Evolutionary conservation across 306 rosid genomes (phyloP), one percentile per base, ranked within the genome.

Genomic region (Elaeagnus macrophylla): DNA sequence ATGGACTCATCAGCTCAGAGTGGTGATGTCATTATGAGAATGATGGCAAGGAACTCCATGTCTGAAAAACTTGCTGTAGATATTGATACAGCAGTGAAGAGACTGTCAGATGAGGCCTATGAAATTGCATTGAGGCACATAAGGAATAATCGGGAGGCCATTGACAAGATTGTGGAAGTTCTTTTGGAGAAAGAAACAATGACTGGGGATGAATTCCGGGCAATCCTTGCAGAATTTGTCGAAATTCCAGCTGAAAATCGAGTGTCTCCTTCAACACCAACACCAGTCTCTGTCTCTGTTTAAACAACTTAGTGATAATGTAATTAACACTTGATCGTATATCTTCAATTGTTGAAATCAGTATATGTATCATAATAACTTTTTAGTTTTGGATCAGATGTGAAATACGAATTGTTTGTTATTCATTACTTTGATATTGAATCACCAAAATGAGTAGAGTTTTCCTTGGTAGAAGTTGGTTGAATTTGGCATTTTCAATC

Each of bases 11-110:
- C 75, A 12, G 66, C 37, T 4, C 83, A 76, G 52, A 86, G 75
- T 62, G 52, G 81, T 65, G 90, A 86, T 58, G 66, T 86, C 7
- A 87, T 82, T 52, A 36, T 86, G 13, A 82, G 95, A 43, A 75
- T 86, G 95, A 14, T 86, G 49, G 90, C 91, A 1, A 78, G 95
- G 53, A 82, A 80, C 73, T 73, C 73, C 35, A 75, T 77, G 91
- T 86, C 95, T 0, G 88, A 86, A 50, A 86, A 82, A 49, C 79
- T 82, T 32, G 88, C 95, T 7, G 79, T 77, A 66, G 85, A 86
- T 19, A 80, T 86, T 44, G 91, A 86, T 65, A 15, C 57, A 12
- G 71, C 83, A 1, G 81, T 86, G 54, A 56, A 57, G 17, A 52
- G 51, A 5, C 77, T 77, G 11, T 63, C 73, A 43, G 83, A 70